phyloP scores from a whole-genome alignment of 179 eudicot genomes.

The Actinidia polygama region DNA sequence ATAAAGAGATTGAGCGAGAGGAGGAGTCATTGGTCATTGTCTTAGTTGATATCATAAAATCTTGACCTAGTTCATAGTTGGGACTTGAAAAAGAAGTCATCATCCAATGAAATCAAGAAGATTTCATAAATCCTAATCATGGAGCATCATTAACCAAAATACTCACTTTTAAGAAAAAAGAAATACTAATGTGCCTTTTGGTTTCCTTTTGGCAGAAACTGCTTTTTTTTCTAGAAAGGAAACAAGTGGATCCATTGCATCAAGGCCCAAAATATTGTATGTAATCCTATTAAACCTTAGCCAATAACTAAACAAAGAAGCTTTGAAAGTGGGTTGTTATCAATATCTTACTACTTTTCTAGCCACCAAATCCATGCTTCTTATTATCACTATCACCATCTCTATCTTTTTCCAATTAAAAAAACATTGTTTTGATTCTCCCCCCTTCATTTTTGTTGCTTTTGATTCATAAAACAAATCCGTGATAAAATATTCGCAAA shows the following conservation, averaged over 20 bases:
- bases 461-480: neutral
- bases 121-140: neutral
- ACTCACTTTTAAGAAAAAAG: neutral
- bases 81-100: constrained; percentile 9
- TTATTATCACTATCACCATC: constrained; percentile 32
- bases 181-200: neutral
- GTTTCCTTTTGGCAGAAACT: neutral
- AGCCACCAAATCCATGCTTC: constrained; percentile 27
- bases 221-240: neutral
- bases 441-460: neutral
- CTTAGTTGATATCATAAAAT: neutral
- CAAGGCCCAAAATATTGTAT: neutral
- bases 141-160: neutral
- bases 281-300: neutral
- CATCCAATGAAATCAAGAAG: neutral
- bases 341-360: constrained; percentile 14
- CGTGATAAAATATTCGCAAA: too few relatives aligned
- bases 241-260: neutral
- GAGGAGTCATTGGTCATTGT: neutral
- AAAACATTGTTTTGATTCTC: neutral
- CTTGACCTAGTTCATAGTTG: neutral
- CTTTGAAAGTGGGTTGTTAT: constrained; percentile 22
- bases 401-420: neutral
- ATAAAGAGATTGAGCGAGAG: neutral
- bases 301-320: constrained; percentile 7